Base-by-base conservation (phyloP, 177 flowering plant species). In the Vitis hybrid region DNA sequence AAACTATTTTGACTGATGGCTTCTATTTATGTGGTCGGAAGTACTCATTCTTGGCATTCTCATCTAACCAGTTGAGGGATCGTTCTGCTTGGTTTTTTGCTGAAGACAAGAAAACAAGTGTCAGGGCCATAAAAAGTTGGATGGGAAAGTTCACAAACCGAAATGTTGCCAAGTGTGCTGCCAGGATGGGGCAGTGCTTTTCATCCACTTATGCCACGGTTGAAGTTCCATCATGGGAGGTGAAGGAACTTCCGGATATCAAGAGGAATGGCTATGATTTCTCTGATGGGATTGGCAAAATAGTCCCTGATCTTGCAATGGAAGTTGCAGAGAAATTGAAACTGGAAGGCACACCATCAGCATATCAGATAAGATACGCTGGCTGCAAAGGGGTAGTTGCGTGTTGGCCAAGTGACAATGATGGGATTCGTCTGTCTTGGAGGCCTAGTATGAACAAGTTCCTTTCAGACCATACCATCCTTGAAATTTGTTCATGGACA, bases 41-140 rank as follows among this genome's bases (percentile, higher is more conserved):
- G 72, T 96, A 90, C 79, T 80, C 88, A 18, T 96, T 96, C 77
- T 76, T 96, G 65, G 97, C 98, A 11, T 96, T 93, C 72, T 96
- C 98, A n/a, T 75, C 95, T 19, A 94, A 90, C 74, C 99, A 96
- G 69, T 78, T 93, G 71, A 84, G 97, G 75, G 99, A 88, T 62
- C 91, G 84, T 19, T 94, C 98, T 18, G 98, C 98, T 8, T 93
- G 99, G 97, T 96, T 96, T 76, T 96, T 92, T 75, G 92, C 99
- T 55, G 95, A 89, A 65, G 82, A 83, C 31, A 59, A 71, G 65
- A 79, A 72, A 0, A 62, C 73, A 56, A 73, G 55, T 18, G 91
- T 85, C 19, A 15, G 0, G 14, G 59, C 15, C 12, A 84, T 96
- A 16, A 80, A 29, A 64, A 67, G 4, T 5, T 96, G 97, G 98